Evolutionary conservation across 805 yeast genomes (phyloP).

Genomic region (Yarrowia yakushimensis): DNA sequence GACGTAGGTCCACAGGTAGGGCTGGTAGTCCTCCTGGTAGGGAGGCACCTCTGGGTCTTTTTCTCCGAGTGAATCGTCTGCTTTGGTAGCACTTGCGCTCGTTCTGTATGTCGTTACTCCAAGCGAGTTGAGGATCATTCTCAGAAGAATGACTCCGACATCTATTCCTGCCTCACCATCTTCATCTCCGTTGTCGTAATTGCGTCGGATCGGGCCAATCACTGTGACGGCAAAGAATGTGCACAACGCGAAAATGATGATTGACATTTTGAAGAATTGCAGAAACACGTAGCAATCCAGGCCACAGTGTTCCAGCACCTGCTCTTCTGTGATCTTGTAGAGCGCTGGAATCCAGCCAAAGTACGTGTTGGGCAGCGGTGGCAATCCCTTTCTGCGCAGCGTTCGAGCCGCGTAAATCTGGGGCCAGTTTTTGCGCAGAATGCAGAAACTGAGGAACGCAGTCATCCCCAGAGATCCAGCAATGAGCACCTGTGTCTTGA

Average conservation of each 20-base stretch:
- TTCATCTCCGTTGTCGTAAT: constrained; percentile 51
- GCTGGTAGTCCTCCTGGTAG: constrained; percentile 45
- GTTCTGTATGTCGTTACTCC: background rate
- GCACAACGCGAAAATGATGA: constrained; percentile 60
- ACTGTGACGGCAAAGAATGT: constrained; percentile 67
- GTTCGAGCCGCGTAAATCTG: constrained; percentile 80
- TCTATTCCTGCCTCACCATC: background rate
- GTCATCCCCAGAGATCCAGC: constrained; percentile 64
- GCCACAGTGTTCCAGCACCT: constrained; percentile 85
- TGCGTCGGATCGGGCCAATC: constrained; percentile 84
- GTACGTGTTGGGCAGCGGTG: constrained; percentile 55
- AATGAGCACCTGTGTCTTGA: constrained; percentile 70
- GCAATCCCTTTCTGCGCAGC: constrained; percentile 46
- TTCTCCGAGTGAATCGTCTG: background rate
- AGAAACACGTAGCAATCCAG: constrained; percentile 90
- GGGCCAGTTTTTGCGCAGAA: constrained; percentile 70
- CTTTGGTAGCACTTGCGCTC: background rate
- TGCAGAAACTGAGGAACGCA: constrained; percentile 67
- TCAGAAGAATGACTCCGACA: background rate
- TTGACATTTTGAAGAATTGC: constrained; percentile 86
- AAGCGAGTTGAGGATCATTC: background rate
- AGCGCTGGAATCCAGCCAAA: constrained; percentile 81
- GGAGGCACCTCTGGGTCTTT: background rate
- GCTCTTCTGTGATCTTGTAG: constrained; percentile 62
- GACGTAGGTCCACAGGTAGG: constrained; percentile 81